phyloP scores from a whole-genome alignment of 106 monocot species.

The Gastrodia elata region DNA sequence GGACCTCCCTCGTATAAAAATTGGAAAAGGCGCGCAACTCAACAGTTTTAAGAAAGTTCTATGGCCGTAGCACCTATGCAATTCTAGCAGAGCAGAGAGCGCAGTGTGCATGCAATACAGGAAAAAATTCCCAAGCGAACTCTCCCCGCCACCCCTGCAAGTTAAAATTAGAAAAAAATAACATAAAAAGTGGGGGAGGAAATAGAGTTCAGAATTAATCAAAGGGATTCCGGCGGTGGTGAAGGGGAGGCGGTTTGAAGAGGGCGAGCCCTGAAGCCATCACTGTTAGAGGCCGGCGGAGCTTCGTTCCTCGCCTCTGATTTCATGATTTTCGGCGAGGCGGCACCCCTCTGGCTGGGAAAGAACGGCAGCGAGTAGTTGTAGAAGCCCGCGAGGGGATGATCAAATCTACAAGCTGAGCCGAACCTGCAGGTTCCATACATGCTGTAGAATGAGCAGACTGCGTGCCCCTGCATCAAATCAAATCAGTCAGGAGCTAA shows the following conservation, averaged over 20 bases:
- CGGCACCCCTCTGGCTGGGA: conserved; percentile 19
- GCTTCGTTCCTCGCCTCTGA: not conserved
- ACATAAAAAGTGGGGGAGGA: not conserved
- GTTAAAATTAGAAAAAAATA: not conserved
- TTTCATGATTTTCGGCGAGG: conserved; percentile 3
- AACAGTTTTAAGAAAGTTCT: conserved; percentile 1
- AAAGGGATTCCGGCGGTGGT: not conserved
- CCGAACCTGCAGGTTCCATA: conserved; percentile 66
- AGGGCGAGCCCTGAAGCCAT: not conserved
- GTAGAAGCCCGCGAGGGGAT: conserved; percentile 42
- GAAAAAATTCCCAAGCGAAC: not conserved
- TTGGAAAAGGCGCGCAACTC: not conserved
- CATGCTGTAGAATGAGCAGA: conserved; percentile 39
- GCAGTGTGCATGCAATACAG: not conserved
- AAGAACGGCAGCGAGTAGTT: conserved; percentile 26
- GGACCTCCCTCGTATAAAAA: not conserved
- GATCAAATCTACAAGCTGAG: conserved; percentile 63
- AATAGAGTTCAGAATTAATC: not conserved
- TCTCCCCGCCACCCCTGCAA: too few relatives aligned
- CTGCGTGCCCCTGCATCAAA: conserved; percentile 34
- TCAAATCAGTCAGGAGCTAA: not conserved
- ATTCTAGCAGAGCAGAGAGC: not conserved
- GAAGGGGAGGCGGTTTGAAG: not conserved
- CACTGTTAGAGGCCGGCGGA: not conserved
- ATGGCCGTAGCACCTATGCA: not conserved